Conservation (phyloP, 2,329 filamentous ascomycete genomes). For the Lachnellula occidentalis region DNA sequence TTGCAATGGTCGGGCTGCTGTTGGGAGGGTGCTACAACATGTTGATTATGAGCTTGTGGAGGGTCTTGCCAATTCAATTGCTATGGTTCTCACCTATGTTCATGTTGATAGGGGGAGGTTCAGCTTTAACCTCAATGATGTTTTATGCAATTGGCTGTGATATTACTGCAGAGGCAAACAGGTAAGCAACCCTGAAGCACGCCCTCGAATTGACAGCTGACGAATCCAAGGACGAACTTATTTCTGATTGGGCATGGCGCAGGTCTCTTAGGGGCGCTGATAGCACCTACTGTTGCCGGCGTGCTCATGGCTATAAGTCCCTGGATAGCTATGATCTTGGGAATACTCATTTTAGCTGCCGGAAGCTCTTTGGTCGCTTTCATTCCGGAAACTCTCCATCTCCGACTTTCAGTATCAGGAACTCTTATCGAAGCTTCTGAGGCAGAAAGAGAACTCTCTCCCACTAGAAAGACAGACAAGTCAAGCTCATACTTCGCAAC, state of each 20-base stretch:
- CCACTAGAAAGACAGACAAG: neutral
- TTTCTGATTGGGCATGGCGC: constrained; percentile 32
- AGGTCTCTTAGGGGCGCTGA: constrained; percentile 32
- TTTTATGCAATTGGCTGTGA: constrained; percentile 35
- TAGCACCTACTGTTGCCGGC: constrained; percentile 35
- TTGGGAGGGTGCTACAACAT: constrained; percentile 29
- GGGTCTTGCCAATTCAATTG: constrained; percentile 29
- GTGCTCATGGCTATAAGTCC: constrained; percentile 32
- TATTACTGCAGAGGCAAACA: constrained; percentile 33
- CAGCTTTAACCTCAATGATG: constrained; percentile 29
- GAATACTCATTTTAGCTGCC: constrained; percentile 10
- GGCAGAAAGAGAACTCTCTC: neutral
- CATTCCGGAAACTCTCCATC: constrained; percentile 30
- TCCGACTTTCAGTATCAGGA: constrained; percentile 12
- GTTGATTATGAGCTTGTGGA: constrained; percentile 32
- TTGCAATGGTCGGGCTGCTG: constrained; percentile 30
- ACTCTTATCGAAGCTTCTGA: constrained; percentile 4
- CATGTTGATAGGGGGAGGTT: constrained; percentile 34
- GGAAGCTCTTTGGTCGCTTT: constrained; percentile 23
- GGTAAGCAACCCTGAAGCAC: constrained; percentile 22
- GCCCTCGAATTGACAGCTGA: neutral
- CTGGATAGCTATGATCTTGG: constrained; percentile 24
- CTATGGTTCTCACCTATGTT: constrained; percentile 33
- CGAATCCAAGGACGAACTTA: constrained; percentile 30
- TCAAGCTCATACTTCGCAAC: neutral